Evolutionary conservation across 192 early-diverging fungal genomes (phyloP).

Genomic region (Gorgonomyces haynaldii): DNA sequence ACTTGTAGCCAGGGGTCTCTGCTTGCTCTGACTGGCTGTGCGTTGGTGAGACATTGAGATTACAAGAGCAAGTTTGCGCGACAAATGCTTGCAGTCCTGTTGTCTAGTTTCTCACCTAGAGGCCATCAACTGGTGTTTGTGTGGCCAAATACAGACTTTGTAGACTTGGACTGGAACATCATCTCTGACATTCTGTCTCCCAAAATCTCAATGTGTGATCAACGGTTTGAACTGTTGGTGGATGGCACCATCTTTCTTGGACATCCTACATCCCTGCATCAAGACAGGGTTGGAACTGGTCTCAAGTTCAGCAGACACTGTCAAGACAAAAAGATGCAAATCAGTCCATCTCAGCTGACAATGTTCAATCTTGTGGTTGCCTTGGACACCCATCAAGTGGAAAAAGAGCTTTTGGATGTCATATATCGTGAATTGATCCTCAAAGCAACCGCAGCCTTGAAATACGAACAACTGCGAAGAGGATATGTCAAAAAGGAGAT

Average conservation of each 20-base stretch:
- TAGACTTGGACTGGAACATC: conserved; percentile 62
- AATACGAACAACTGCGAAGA: conserved; percentile 67
- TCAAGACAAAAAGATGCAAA: conserved; percentile 4
- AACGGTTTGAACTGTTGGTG: conserved; percentile 74
- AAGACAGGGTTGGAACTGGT: conserved; percentile 44
- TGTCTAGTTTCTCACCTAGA: conserved; percentile 53
- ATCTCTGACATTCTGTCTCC: conserved; percentile 83
- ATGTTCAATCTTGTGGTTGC: conserved; percentile 76
- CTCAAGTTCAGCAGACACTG: conserved; percentile 14
- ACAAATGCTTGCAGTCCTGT: conserved; percentile 39
- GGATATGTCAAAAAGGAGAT: conserved; percentile 64
- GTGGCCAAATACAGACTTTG: conserved; percentile 48
- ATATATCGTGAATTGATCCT: conserved; percentile 37
- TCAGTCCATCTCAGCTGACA: conserved; percentile 33
- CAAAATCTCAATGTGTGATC: conserved; percentile 64
- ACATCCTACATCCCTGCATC: conserved; percentile 52
- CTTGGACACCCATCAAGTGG: no score
- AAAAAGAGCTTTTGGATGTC: no score
- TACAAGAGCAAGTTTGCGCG: no score
- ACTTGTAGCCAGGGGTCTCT: no score
- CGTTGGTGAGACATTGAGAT: no score
- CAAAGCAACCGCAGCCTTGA: conserved; percentile 40
- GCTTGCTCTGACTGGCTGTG: no score
- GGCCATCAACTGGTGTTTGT: conserved; percentile 67
- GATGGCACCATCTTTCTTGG: conserved; percentile 72